Conservation (phyloP, 179 eudicot species). For the Patellifolia procumbens region DNA sequence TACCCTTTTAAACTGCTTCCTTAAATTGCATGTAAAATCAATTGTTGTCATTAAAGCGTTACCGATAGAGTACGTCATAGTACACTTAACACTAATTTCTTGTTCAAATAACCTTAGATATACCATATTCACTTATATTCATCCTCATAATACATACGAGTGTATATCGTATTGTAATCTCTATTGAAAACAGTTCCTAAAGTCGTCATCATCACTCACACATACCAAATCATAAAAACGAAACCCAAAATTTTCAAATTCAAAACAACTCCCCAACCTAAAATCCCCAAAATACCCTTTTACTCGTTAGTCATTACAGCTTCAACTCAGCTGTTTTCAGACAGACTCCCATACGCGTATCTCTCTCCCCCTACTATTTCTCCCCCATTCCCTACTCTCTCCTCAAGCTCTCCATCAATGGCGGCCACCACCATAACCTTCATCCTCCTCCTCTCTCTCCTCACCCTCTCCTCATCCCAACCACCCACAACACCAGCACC, state of each 20-base stretch:
- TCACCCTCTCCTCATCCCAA: constrained; percentile 17
- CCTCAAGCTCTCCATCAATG: constrained; percentile 7
- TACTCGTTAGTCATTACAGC: constrained; percentile 4
- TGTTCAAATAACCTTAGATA: too few species aligned
- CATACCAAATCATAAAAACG: neutral
- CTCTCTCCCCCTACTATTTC: neutral
- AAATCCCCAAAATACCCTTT: constrained; percentile 19
- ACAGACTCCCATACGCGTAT: constrained; percentile 32
- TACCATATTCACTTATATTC: too few species aligned
- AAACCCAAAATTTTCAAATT: constrained; percentile 22
- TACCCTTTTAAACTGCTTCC: too few species aligned
- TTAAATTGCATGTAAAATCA: too few species aligned
- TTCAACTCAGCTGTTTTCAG: constrained; percentile 21
- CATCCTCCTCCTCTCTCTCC: neutral
- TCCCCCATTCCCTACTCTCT: constrained; percentile 9
- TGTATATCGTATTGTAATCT: too few species aligned
- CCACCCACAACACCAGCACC: constrained; percentile 25
- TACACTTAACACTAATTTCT: too few species aligned
- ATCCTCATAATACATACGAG: too few species aligned
- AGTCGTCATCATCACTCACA: neutral
- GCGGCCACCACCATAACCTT: neutral
- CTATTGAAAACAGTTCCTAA: too few species aligned
- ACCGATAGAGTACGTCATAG: too few species aligned
- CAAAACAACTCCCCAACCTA: neutral
- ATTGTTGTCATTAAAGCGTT: too few species aligned